Evolutionary conservation across 352 stramenopile species (phyloP), one percentile per base, ranked within the genome.

Genomic region (Globisporangium cystogenes): DNA sequence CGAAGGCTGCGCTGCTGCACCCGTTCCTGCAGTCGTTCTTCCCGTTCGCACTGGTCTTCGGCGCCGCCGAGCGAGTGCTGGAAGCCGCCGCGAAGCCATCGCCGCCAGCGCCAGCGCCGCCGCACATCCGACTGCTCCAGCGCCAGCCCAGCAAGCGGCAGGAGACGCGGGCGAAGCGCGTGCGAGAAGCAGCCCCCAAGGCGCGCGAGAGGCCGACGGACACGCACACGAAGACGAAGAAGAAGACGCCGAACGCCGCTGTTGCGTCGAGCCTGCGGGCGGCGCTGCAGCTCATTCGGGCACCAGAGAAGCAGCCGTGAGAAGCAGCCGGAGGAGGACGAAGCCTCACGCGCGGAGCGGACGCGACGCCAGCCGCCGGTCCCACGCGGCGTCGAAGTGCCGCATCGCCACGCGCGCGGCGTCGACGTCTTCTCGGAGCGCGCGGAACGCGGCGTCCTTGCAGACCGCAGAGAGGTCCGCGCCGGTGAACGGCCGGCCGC

Each of bases 401-500:
- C 45, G 57, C 43, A 69, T 62, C 24, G 26, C 7, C n/a, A 88
- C 62, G 27, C 16, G 44, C 6, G 42, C 50, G 1, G 70, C 70
- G 41, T 85, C 60, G 2, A 82, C 64, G 57, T 82, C 56, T 57
- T 90, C 69, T 15, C 82, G 82, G 57, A 93, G 71, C 18, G 82
- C 72, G n/a, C 70, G 74, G 37, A 93, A 83, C 3, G 79, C 82
- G n/a, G 82, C 79, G 57, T 90, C 79, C 29, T 90, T 90, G 64
- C 82, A 93, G 26, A 90, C 61, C 29, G 76, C 78, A 14, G 72
- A 68, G 21, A 93, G 55, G 10, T 90, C 79, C 18, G 79, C 82
- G 20, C 82, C 82, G 0, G 82, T 85, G 46, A 90, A 76, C 0
- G 45, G 43, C 23, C 63, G 57, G 47, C 46, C 59, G 16, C 70